Percentiles rank a stretch among this genome's conserved stretches.
These are phyloP conservation scores for Xylaria scruposa DNA, from an alignment of 495 filamentous ascomycete species.

Conservation along the genomic window DNA sequence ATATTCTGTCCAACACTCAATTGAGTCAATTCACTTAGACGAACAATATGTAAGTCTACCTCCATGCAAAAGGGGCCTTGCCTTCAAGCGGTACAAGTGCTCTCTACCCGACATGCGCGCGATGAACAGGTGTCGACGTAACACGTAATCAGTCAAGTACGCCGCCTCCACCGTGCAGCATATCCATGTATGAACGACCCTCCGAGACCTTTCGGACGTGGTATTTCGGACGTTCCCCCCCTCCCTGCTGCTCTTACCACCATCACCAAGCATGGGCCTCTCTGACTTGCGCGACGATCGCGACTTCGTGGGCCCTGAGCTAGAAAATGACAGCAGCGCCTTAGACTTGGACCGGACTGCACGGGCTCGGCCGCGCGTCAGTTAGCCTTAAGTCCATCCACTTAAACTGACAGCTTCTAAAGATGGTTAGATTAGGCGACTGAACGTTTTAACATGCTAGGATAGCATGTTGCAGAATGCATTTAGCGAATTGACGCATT, in stretches of 20 bases:
- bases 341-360: neutral
- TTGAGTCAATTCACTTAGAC: neutral
- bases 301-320: neutral
- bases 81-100: neutral
- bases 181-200: conserved; percentile 1
- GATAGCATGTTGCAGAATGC: neutral
- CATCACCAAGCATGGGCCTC: neutral
- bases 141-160: neutral
- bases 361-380: neutral
- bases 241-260: neutral
- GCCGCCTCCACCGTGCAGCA: neutral
- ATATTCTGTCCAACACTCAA: neutral
- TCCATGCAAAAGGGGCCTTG: neutral
- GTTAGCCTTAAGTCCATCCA: neutral
- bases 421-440: neutral
- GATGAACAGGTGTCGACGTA: conserved; percentile 11
- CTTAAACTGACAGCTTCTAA: neutral
- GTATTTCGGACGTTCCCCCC: neutral
- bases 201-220: neutral
- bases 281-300: neutral
- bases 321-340: neutral
- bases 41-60: neutral
- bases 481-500: neutral
- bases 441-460: neutral
- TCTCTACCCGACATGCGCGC: neutral